Percentiles rank a stretch among this genome's conserved stretches.
Evolutionary conservation across 1,139 yeast species (phyloP).

Genomic region (Diutina sp.): DNA sequence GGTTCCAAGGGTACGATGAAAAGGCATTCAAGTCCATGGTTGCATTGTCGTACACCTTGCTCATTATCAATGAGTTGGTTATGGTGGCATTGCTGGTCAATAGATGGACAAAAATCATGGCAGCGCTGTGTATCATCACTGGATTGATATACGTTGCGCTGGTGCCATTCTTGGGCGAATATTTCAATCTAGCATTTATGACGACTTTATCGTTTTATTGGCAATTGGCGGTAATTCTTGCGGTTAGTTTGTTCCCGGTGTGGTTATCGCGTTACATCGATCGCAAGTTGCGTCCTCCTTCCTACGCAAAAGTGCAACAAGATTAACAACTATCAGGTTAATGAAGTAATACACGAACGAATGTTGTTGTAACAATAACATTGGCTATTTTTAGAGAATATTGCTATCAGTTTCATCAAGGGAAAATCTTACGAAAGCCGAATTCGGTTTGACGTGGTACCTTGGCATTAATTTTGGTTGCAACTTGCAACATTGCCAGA

Average conservation of each 20-base stretch:
- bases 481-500: neutral
- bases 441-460: neutral
- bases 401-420: too few relatives aligned
- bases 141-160: conserved; percentile 55
- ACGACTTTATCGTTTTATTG: conserved; percentile 49
- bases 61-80: conserved; percentile 72
- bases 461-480: neutral
- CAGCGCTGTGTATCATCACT: conserved; percentile 61
- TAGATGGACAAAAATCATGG: conserved; percentile 79
- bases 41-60: conserved; percentile 67
- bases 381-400: too few relatives aligned
- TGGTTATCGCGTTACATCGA: conserved; percentile 73
- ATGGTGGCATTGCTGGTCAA: conserved; percentile 92
- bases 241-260: conserved; percentile 74
- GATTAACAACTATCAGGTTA: conserved; percentile 11
- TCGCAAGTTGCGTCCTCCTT: conserved; percentile 79
- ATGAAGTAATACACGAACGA: neutral
- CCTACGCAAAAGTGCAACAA: conserved; percentile 94
- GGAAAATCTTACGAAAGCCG: too few relatives aligned
- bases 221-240: conserved; percentile 53
- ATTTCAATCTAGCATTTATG: conserved; percentile 63
- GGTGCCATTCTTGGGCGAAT: conserved; percentile 73
- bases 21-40: conserved; percentile 63
- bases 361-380: neutral
- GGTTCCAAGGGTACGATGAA: conserved; percentile 49